Evolutionary conservation across 2,329 filamentous ascomycete genomes (phyloP), one percentile per base, ranked within the genome.

Genomic region (Ophiosphaerella narmari): DNA sequence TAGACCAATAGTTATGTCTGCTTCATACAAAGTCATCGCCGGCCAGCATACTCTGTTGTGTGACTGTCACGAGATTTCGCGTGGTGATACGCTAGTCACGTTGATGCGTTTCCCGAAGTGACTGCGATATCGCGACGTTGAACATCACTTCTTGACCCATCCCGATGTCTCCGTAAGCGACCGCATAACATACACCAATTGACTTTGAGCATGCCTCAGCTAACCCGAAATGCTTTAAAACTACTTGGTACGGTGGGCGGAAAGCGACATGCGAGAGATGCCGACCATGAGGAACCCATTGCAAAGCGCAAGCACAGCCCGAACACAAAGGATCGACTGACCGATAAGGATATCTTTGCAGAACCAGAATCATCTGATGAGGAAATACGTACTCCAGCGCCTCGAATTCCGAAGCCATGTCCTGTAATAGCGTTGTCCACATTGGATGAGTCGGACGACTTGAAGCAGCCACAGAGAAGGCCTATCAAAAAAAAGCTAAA

Each of bases 241-340:
- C 59, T 77, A 7, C 60, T 77, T 7, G 49, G 47, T 7, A 63
- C 11, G 5, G 73, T 76, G 5, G 40, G 50, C 1, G 64, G 66
- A 29, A 68, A 67, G 46, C 57, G 57, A 24, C 72, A 77, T 59
- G 75, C 74, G 14, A 66, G 54, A 5, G 48, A 61, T 5, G 61
- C 73, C 1, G 68, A 76, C 39, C 74, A 77, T 43, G 67, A 71
- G 23, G 66, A 72, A 23, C 52, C 54, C 7, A 4, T 21, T 8
- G 39, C 29, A 16, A 34, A 39, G 35, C 23, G 34, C 11, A 24
- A 24, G 33, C 7, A 36, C 7, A 31, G 32, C 32, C 39, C 39
- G 32, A 13, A 11, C 12, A 12, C 11, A 7, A 31, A 39, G 9
- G 33, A 43, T 18, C 24, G 29, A 5, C 43, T 45, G 9, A 51